phyloP scores from a whole-genome alignment of 345 rosid species.

The Linum trigynum region DNA sequence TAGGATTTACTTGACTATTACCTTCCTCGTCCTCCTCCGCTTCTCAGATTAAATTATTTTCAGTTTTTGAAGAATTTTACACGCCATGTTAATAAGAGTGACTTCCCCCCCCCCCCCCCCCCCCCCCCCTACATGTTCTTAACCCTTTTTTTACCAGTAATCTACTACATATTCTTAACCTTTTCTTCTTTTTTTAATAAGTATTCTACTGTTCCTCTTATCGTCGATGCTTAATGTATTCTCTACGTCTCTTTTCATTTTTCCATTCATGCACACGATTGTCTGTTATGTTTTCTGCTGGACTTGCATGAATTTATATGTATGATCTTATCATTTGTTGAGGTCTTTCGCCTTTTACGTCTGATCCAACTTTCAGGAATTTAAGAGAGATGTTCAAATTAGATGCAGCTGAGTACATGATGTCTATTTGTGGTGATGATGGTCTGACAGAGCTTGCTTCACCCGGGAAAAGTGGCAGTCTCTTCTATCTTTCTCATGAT shows the following conservation, averaged over 20 bases:
- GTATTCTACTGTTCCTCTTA: too few relatives aligned
- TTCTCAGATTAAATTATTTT: too few relatives aligned
- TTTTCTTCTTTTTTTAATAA: too few relatives aligned
- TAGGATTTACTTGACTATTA: too few relatives aligned
- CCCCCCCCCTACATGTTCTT: too few relatives aligned
- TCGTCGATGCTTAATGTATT: background rate
- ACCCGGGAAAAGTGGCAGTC: slow-evolving; percentile 95
- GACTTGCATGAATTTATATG: background rate
- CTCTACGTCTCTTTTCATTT: too few relatives aligned
- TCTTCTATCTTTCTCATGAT: slow-evolving; percentile 83
- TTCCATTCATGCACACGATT: background rate
- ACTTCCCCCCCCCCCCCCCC: too few relatives aligned
- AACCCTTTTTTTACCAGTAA: too few relatives aligned
- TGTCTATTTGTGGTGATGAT: slow-evolving; percentile 97
- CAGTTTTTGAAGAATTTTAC: too few relatives aligned
- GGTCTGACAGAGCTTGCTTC: slow-evolving; percentile 77
- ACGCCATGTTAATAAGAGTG: too few relatives aligned
- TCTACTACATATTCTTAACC: too few relatives aligned
- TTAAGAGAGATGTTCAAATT: slow-evolving; percentile 92
- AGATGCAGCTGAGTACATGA: slow-evolving; percentile 98
- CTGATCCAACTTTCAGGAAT: slow-evolving; percentile 45
- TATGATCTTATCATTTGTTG: background rate
- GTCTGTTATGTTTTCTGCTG: background rate
- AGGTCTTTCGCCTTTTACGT: slow-evolving; percentile 2
- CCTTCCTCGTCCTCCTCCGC: too few relatives aligned